Conservation (phyloP, 164 flowering plant genomes). For the Macadamia integrifolia region DNA sequence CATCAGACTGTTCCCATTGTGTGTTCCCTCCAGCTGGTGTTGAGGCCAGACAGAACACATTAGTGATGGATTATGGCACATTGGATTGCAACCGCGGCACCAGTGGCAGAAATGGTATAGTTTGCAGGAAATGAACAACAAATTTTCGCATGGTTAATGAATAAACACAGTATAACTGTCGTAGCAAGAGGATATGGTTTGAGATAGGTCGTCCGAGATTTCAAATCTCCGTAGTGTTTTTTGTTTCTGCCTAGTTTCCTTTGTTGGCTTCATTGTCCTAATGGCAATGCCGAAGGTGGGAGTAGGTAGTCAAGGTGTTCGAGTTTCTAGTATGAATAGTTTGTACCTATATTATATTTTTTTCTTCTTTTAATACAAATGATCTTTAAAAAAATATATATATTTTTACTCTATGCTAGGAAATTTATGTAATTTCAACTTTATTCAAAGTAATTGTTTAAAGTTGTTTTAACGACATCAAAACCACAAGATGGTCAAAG, state of each 20-base stretch:
- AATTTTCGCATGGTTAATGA: neutral
- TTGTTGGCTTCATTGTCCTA: too few species aligned
- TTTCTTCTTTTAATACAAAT: too few species aligned
- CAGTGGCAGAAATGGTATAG: slow-evolving; percentile 45
- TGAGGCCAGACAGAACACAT: slow-evolving; percentile 9
- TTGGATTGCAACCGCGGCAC: slow-evolving; percentile 47
- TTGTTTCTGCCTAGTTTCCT: too few species aligned
- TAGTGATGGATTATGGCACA: slow-evolving; percentile 31
- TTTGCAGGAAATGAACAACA: slow-evolving; percentile 41
- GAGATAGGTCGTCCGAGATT: neutral
- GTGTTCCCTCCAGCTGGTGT: slow-evolving; percentile 33
- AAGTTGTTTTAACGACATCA: neutral
- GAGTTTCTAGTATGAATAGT: too few species aligned
- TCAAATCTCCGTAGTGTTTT: too few species aligned
- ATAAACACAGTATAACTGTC: neutral
- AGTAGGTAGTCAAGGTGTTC: too few species aligned
- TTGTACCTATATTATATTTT: too few species aligned
- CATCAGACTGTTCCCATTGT: slow-evolving; percentile 48
- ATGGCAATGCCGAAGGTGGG: too few species aligned
- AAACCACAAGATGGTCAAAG: neutral
- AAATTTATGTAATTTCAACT: too few species aligned
- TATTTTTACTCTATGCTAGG: too few species aligned
- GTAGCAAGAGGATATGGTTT: neutral
- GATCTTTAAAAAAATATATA: too few species aligned
- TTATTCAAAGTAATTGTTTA: too few species aligned